Conservation (phyloP, 306 rosid genomes). For the Carpinus fangiana region DNA sequence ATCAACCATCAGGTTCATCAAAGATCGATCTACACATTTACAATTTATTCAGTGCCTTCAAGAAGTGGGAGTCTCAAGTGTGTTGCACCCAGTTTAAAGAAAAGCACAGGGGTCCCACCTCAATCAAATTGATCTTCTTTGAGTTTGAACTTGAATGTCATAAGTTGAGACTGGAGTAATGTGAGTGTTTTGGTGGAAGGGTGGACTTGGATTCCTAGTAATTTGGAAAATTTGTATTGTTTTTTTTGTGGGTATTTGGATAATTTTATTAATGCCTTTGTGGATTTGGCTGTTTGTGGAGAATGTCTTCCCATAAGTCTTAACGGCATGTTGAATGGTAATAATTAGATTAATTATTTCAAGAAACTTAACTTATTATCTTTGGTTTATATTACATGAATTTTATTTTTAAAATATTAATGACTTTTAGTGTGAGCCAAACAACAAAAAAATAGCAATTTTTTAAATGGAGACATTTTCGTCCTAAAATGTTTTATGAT, state of each 20-base stretch:
- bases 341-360: background rate
- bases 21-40: background rate
- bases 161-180: slow-evolving; percentile 29
- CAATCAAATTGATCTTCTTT: slow-evolving; percentile 32
- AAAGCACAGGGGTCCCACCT: slow-evolving; percentile 15
- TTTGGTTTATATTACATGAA: background rate
- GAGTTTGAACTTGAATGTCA: slow-evolving; percentile 22
- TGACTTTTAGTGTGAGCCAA: too few species aligned
- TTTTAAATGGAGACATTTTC: too few species aligned
- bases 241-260: background rate
- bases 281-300: slow-evolving; percentile 58
- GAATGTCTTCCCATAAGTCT: slow-evolving; percentile 42
- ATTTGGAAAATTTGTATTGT: slow-evolving; percentile 38
- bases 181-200: slow-evolving; percentile 47
- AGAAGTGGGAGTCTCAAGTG: slow-evolving; percentile 46
- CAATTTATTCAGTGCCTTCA: too few species aligned
- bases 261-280: slow-evolving; percentile 37
- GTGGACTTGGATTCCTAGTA: slow-evolving; percentile 59
- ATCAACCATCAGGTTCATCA: slow-evolving; percentile 20
- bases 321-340: slow-evolving; percentile 27
- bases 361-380: background rate
- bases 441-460: too few species aligned
- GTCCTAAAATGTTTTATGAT: too few species aligned
- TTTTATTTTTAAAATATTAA: too few species aligned
- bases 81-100: slow-evolving; percentile 38